A percentile compares a stretch with the other conserved stretches of the same genome.
Evolutionary conservation across 192 early-diverging fungal species (phyloP).

Genomic region (Hyaloraphidium curvatum): DNA sequence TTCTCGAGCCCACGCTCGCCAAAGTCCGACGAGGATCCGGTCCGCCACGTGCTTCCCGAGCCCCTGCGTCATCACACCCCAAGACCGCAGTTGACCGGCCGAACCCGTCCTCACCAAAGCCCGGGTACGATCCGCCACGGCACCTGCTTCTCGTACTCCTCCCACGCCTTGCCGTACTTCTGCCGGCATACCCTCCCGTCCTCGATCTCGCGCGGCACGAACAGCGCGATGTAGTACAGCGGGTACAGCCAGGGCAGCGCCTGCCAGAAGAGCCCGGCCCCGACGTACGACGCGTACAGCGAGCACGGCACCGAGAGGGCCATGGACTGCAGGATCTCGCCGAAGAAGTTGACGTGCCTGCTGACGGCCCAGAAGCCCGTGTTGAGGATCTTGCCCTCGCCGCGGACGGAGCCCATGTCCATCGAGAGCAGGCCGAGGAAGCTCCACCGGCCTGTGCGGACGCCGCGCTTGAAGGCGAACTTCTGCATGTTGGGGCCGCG

Average conservation of each 20-base stretch:
- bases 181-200: neutral
- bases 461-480: conserved; percentile 3
- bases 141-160: neutral
- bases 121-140: neutral
- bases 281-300: too few species aligned
- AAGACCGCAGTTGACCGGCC: too few species aligned
- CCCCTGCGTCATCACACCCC: too few species aligned
- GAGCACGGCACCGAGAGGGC: neutral
- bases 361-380: neutral
- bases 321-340: neutral
- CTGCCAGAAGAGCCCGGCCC: too few species aligned
- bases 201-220: neutral
- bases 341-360: conserved; percentile 1
- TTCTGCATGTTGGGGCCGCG: conserved; percentile 19
- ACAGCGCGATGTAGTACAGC: neutral
- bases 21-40: too few species aligned
- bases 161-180: neutral
- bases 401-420: too few species aligned
- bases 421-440: too few species aligned
- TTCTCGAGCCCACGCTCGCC: too few species aligned
- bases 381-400: neutral
- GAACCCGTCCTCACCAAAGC: neutral
- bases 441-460: neutral
- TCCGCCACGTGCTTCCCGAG: too few species aligned
- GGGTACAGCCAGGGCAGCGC: neutral